These are phyloP conservation scores for Penicillium sp. DNA, from an alignment of 2,329 filamentous ascomycete genomes.

Conservation along the genomic window DNA sequence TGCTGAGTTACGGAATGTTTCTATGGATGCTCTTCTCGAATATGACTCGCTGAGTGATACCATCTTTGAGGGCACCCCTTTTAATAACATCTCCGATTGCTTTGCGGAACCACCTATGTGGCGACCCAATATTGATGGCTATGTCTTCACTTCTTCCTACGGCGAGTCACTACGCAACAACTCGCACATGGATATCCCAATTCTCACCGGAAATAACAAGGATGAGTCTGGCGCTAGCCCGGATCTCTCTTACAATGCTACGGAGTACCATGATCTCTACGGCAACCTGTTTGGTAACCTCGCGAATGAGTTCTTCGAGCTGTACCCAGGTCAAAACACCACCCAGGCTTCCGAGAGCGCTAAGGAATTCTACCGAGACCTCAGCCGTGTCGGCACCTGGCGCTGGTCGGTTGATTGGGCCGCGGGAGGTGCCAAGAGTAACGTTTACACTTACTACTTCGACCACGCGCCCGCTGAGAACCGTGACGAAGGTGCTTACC, in stretches of 20 bases:
- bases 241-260: conserved; percentile 21
- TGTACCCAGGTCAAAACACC: conserved; percentile 25
- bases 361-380: conserved; percentile 26
- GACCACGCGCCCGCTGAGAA: conserved; percentile 27
- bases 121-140: background rate
- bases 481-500: conserved; percentile 24
- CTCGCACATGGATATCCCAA: background rate
- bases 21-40: conserved; percentile 36
- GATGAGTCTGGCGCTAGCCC: conserved; percentile 29
- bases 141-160: background rate
- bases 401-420: conserved; percentile 24
- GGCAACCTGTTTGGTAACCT: conserved; percentile 19
- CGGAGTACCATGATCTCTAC: conserved; percentile 21
- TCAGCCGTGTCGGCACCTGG: conserved; percentile 26
- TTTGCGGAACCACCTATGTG: background rate
- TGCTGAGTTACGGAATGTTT: conserved; percentile 29
- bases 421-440: conserved; percentile 19
- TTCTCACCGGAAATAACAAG: conserved; percentile 24
- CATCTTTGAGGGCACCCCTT: conserved; percentile 19
- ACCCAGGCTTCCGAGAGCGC: conserved; percentile 17
- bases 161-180: background rate
- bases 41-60: no score
- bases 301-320: conserved; percentile 14
- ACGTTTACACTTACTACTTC: conserved; percentile 33
- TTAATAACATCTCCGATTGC: conserved; percentile 2